Conservation (phyloP, 306 rosid species). For the Prosopis cineraria region DNA sequence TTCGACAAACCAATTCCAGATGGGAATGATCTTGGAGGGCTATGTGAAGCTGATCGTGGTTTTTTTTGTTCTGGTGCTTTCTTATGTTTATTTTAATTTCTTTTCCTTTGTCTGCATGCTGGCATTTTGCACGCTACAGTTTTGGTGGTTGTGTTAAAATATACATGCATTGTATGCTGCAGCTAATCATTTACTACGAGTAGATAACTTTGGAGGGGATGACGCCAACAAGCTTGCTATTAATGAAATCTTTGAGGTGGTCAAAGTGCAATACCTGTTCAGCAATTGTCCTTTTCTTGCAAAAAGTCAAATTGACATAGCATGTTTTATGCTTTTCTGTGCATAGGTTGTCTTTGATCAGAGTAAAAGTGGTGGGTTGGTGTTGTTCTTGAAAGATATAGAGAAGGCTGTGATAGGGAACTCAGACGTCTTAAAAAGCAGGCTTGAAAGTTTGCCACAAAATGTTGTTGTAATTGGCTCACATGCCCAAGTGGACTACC, state of each 20-base stretch:
- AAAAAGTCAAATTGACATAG: constrained; percentile 36
- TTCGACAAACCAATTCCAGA: constrained; percentile 89
- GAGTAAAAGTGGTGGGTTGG: constrained; percentile 65
- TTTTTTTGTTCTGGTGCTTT: constrained; percentile 85
- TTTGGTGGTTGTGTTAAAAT: constrained; percentile 17
- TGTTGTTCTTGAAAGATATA: constrained; percentile 86
- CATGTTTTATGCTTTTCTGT: constrained; percentile 20
- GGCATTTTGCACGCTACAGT: constrained; percentile 2
- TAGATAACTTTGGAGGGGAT: constrained; percentile 78
- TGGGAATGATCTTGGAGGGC: constrained; percentile 94
- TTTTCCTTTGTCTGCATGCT: constrained; percentile 15
- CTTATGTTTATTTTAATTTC: constrained; percentile 16
- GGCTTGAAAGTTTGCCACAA: constrained; percentile 72
- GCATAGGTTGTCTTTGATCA: constrained; percentile 63
- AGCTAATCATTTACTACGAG: constrained; percentile 68
- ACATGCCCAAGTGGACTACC: constrained; percentile 79
- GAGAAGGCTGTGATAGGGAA: constrained; percentile 80
- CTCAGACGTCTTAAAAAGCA: constrained; percentile 74
- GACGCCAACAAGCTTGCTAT: constrained; percentile 77
- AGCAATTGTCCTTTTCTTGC: constrained; percentile 20
- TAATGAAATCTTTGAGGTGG: constrained; percentile 88
- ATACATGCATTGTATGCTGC: constrained; percentile 35
- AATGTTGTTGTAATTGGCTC: constrained; percentile 89
- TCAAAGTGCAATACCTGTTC: constrained; percentile 10
- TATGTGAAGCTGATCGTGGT: constrained; percentile 83